Base-by-base conservation (phyloP, 768 basidiomycete genomes). In the Boletus rufocinnamomeus region DNA sequence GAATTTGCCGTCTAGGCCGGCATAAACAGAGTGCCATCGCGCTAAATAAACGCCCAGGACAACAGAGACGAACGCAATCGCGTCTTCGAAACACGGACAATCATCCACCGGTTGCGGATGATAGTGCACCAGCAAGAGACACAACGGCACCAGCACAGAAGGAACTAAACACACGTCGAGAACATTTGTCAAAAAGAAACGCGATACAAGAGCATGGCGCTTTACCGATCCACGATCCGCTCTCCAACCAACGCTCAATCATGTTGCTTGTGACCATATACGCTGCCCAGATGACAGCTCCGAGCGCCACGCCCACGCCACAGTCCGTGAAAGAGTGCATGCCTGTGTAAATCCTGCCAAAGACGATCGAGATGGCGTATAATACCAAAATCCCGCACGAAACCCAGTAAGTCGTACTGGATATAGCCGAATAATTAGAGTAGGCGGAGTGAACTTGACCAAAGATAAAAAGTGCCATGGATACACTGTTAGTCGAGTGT, bases 81-180 rank as follows among this genome's bases (percentile, higher is more conserved):
- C 93, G 67, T 98, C 96, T 69, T 97, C 96, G 73, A 97, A 99
- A 74, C 96, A 98, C 2, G 96, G 96, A 64, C 96, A 98, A 66
- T 96, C 93, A 57, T 98, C 95, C 10, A 96, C 91, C 0, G 96
- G 96, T 63, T 95, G 89, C 0, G 95, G 94, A 67, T 95, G 93
- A 60, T 91, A 85, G 67, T 94, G 88, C n/a, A 95, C 87, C 21
- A 89, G 75, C 6, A 91, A 75, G 16, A 93, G 75, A 56, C 83
- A 85, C n/a, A 89, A 60, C 0, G 86, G 80, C 28, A 88, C 78
- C 44, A 86, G 72, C 11, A 81, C 80, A 38, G 82, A 67, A 8
- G 89, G 88, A n/a, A 88, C 85, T 78, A 63, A 16, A 27, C 23
- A 50, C 40, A 27, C 7, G 23, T n/a, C 11, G 45, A 52, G 25